These are phyloP conservation scores for Taiozyma onychis DNA, from an alignment of 1,139 yeast genomes.

Conservation along the genomic window DNA sequence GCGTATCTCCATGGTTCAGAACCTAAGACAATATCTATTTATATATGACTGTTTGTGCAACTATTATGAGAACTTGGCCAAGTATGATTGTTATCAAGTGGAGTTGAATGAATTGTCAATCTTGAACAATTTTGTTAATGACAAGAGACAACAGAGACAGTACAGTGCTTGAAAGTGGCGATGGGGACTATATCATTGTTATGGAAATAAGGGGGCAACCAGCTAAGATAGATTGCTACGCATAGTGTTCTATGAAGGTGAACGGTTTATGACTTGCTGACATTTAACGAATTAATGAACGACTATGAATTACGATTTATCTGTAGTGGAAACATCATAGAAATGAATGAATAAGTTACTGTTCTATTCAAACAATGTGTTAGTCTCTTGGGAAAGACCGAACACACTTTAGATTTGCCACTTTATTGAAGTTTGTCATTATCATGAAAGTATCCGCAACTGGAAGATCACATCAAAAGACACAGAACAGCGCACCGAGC, in stretches of 20 bases:
- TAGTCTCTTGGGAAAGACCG: too few species aligned
- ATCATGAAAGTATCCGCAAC: too few species aligned
- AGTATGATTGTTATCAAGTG: not conserved
- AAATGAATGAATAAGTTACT: too few species aligned
- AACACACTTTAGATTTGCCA: too few species aligned
- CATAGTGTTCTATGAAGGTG: not conserved
- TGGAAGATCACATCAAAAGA: too few species aligned
- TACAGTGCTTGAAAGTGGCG: not conserved
- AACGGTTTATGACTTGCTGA: not conserved
- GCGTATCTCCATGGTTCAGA: conserved; percentile 83
- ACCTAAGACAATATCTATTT: conserved; percentile 65
- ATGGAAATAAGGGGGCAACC: not conserved
- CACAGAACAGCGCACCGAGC: too few species aligned
- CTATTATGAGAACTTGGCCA: conserved; percentile 20
- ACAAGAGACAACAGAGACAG: conserved; percentile 1
- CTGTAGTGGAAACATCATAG: too few species aligned
- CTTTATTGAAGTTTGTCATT: too few species aligned
- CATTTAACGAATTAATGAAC: not conserved
- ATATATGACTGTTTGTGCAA: conserved; percentile 53
- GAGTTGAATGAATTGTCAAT: conserved; percentile 6
- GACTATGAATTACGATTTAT: not conserved
- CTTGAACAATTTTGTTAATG: conserved; percentile 5
- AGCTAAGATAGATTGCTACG: not conserved
- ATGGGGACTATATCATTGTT: too few species aligned
- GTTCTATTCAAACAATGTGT: too few species aligned